phyloP scores from a whole-genome alignment of 2,329 filamentous ascomycete genomes.

The Helminthosporium solani region DNA sequence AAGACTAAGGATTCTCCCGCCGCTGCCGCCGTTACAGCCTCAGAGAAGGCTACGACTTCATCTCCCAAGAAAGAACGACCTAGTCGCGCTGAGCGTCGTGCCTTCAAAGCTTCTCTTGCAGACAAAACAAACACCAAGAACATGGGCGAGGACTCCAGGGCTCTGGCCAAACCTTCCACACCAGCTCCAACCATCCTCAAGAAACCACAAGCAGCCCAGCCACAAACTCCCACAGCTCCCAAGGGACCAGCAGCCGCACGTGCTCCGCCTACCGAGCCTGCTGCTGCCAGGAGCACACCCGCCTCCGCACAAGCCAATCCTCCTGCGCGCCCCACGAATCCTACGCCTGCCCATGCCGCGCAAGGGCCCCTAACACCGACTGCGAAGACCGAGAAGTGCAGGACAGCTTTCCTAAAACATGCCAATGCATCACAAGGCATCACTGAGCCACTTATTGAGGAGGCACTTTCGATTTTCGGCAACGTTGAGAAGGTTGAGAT shows the following conservation, averaged over 20 bases:
- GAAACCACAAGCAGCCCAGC: slow-evolving; percentile 34
- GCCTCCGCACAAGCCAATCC: slow-evolving; percentile 15
- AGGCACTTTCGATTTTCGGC: slow-evolving; percentile 73
- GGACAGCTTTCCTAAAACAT: slow-evolving; percentile 59
- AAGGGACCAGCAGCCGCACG: slow-evolving; percentile 35
- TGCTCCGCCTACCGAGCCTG: slow-evolving; percentile 30
- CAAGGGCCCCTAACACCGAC: slow-evolving; percentile 25
- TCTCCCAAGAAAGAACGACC: slow-evolving; percentile 43
- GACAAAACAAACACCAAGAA: slow-evolving; percentile 37
- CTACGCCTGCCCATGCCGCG: slow-evolving; percentile 15
- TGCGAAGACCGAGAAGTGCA: slow-evolving; percentile 31
- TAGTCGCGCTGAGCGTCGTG: slow-evolving; percentile 41
- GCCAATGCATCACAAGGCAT: slow-evolving; percentile 86
- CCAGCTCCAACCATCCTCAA: slow-evolving; percentile 43
- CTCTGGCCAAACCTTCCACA: slow-evolving; percentile 28
- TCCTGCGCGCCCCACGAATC: slow-evolving; percentile 12
- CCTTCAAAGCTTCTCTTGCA: slow-evolving; percentile 38
- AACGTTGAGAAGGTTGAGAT: slow-evolving; percentile 80
- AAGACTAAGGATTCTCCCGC: slow-evolving; percentile 31
- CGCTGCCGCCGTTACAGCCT: slow-evolving; percentile 11
- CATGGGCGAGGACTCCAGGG: slow-evolving; percentile 22
- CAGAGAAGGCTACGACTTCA: slow-evolving; percentile 30
- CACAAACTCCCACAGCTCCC: slow-evolving; percentile 22
- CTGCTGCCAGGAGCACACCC: slow-evolving; percentile 23
- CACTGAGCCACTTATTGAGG: slow-evolving; percentile 75